These are phyloP conservation scores for Marsdenia floribunda DNA, from an alignment of 257 asterid species.

Conservation along the genomic window DNA sequence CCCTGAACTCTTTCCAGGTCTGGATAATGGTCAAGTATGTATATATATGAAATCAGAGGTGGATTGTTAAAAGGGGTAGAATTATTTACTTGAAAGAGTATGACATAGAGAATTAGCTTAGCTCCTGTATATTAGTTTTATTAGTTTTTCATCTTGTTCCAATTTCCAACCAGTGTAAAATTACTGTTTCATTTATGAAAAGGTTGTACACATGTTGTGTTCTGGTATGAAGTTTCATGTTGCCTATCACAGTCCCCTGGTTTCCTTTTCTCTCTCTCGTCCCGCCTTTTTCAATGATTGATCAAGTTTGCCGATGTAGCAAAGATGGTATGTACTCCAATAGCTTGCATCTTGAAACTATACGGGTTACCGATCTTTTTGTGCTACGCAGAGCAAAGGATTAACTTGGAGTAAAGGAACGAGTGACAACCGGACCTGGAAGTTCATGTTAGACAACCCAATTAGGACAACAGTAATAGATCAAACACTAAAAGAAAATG, in stretches of 20 bases:
- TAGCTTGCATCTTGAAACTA: background rate
- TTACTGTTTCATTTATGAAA: background rate
- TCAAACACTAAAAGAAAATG: too few species aligned
- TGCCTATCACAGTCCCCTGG: background rate
- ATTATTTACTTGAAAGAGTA: background rate
- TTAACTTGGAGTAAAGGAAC: too few species aligned
- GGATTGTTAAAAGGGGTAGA: background rate
- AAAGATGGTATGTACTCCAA: background rate
- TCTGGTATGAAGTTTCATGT: background rate
- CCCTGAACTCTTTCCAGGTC: slow-evolving; percentile 1
- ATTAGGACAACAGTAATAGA: too few species aligned
- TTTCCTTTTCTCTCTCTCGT: background rate
- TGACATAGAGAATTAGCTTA: slow-evolving; percentile 7
- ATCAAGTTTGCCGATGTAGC: too few species aligned
- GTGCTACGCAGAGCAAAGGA: too few species aligned
- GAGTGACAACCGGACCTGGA: too few species aligned
- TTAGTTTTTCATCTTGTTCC: background rate
- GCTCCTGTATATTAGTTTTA: slow-evolving; percentile 4
- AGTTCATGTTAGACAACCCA: too few species aligned
- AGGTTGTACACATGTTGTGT: background rate
- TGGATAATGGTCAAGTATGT: background rate
- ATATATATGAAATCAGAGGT: background rate
- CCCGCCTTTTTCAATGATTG: too few species aligned
- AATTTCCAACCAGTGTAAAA: slow-evolving; percentile 2
- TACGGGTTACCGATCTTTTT: too few species aligned